Evolutionary conservation across 768 basidiomycete genomes (phyloP), one percentile per base, ranked within the genome.

Genomic region (Boletus edulis): DNA sequence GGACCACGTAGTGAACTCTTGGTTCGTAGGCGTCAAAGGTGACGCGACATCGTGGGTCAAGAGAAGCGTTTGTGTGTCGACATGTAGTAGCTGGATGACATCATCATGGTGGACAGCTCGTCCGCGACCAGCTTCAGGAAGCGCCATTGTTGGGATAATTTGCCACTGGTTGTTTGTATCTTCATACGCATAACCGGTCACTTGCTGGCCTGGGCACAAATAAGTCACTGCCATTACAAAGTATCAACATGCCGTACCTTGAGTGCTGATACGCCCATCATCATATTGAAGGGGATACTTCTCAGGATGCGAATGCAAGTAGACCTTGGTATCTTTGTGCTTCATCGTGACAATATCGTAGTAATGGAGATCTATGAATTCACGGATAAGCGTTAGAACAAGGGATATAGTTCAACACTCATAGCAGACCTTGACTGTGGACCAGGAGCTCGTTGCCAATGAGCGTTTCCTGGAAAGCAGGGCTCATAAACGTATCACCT

Each of bases 21-120:
- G 94, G 70, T 98, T 98, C 46, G 97, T 99, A 15, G 97, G 87
- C 88, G 93, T 95, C 46, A 94, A 81, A 5, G 97, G 91, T 1
- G 93, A 97, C 0, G 97, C 97, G 54, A 99, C 97, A 69, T 99
- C 97, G 64, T 99, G 97, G 3, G 95, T 97, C 42, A 99, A 74
- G 44, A 99, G 85, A 54, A 85, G 72, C 1, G 85, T 83, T 58
- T 95, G 77, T 11, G 95, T 96, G 69, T 82, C 83, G 67, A 92
- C 81, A 65, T 99, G 97, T 22, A 94, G 77, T 18, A 98, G 81
- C 64, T 93, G 94, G 60, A 98, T 79, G 50, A 91, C 72, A 69
- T 98, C 97, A 55, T 89, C 81, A 58, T 98, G 87, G 44, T 91
- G 89, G 40, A 98, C 93, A 57, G 94, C 83, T 46, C 96, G 87